phyloP scores from a whole-genome alignment of 495 filamentous ascomycete genomes.

The Xeromyces bisporus region DNA sequence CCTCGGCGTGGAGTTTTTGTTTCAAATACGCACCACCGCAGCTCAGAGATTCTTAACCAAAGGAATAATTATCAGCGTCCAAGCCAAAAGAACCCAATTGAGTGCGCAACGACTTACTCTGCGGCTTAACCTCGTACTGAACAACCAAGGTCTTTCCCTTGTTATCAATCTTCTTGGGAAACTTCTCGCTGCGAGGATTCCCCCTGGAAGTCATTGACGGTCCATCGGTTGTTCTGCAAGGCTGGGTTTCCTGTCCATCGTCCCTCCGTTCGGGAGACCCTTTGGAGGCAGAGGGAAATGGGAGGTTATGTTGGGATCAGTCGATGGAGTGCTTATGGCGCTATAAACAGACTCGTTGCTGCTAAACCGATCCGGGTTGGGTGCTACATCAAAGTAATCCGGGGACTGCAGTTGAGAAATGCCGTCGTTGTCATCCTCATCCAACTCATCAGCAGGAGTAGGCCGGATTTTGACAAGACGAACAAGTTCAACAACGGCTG shows the following conservation, averaged over 20 bases:
- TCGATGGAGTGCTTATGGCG: constrained; percentile 30
- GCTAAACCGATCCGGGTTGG: constrained; percentile 30
- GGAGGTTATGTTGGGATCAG: constrained; percentile 11
- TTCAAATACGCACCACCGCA: constrained; percentile 99
- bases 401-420: constrained; percentile 27
- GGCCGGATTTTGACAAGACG: constrained; percentile 68
- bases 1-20: constrained; percentile 88
- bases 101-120: constrained; percentile 45
- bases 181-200: no score
- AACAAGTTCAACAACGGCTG: constrained; percentile 70
- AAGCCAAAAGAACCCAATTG: background rate
- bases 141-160: constrained; percentile 93
- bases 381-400: constrained; percentile 31
- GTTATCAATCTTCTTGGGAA: constrained; percentile 89
- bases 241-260: constrained; percentile 12
- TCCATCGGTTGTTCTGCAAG: constrained; percentile 27
- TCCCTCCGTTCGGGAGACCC: constrained; percentile 15
- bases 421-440: constrained; percentile 52
- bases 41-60: constrained; percentile 91
- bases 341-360: constrained; percentile 37
- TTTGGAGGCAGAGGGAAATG: constrained; percentile 7
- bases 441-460: constrained; percentile 53
- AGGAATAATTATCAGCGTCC: constrained; percentile 5
- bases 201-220: no score
- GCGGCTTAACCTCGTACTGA: constrained; percentile 98